phyloP scores from a whole-genome alignment of 192 early-diverging fungal species.

The Linnemannia exigua region DNA sequence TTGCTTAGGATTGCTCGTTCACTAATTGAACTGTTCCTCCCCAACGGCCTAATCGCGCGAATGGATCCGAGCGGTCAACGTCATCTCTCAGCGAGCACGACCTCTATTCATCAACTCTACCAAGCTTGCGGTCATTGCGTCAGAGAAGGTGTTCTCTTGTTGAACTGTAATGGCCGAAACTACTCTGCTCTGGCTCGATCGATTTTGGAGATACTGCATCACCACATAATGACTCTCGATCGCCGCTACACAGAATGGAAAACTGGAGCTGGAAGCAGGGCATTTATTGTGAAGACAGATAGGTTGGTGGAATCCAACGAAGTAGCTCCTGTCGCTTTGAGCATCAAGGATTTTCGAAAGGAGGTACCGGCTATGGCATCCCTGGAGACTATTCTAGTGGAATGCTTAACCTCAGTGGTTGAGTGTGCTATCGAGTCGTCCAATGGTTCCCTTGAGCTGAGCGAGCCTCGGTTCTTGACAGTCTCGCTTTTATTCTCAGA shows the following conservation, averaged over 20 bases:
- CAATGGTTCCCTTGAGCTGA: background rate
- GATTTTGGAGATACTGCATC: slow-evolving; percentile 15
- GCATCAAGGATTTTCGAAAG: slow-evolving; percentile 17
- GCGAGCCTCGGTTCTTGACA: background rate
- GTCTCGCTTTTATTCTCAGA: slow-evolving; percentile 26
- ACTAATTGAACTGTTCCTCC: slow-evolving; percentile 17
- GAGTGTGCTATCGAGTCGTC: background rate
- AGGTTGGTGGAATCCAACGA: background rate
- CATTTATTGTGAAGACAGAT: slow-evolving; percentile 6
- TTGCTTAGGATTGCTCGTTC: slow-evolving; percentile 1
- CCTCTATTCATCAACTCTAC: slow-evolving; percentile 25
- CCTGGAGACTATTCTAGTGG: slow-evolving; percentile 24
- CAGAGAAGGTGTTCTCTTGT: background rate
- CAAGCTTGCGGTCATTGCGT: slow-evolving; percentile 40
- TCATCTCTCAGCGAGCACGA: background rate
- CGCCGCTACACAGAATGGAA: slow-evolving; percentile 35
- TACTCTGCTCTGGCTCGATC: slow-evolving; percentile 5
- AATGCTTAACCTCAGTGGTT: slow-evolving; percentile 16
- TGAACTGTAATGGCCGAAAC: background rate
- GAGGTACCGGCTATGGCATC: slow-evolving; percentile 23
- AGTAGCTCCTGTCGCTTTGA: background rate
- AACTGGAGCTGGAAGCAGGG: background rate
- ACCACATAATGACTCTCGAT: slow-evolving; percentile 38
- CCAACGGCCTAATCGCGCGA: background rate
- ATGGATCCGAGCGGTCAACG: slow-evolving; percentile 6